Conservation (phyloP, 2,329 filamentous ascomycete species). For the Stemphylium lycopersici region DNA sequence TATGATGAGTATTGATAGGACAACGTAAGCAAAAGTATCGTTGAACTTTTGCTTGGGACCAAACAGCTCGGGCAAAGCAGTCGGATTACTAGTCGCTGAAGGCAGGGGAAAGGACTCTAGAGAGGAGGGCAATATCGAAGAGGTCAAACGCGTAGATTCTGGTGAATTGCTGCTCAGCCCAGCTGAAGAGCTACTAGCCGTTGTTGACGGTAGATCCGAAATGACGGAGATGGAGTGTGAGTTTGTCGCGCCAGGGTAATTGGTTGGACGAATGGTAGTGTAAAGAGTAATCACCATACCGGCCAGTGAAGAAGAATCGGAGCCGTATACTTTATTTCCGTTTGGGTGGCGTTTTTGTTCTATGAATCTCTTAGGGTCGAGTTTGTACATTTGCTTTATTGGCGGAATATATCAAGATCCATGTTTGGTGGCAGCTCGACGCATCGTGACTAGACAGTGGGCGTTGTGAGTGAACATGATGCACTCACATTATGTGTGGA, state of each 20-base stretch:
- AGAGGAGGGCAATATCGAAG: background rate
- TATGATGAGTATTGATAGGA: constrained; percentile 1
- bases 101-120: background rate
- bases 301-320: background rate
- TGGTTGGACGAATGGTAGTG: constrained; percentile 5
- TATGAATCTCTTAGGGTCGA: no score
- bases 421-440: no score
- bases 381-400: background rate
- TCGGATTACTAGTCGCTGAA: background rate
- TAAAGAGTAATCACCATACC: constrained; percentile 7
- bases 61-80: background rate
- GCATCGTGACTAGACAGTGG: background rate
- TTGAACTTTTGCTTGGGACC: constrained; percentile 1
- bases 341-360: no score
- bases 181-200: background rate
- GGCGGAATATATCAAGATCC: no score
- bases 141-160: background rate
- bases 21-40: constrained; percentile 6
- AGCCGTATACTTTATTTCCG: no score
- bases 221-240: background rate
- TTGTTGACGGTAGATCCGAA: background rate
- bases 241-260: background rate
- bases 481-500: background rate
- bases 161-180: background rate
- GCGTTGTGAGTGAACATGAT: background rate